Conservation (phyloP, 768 basidiomycete genomes). For the Rhodotorula graminis region DNA sequence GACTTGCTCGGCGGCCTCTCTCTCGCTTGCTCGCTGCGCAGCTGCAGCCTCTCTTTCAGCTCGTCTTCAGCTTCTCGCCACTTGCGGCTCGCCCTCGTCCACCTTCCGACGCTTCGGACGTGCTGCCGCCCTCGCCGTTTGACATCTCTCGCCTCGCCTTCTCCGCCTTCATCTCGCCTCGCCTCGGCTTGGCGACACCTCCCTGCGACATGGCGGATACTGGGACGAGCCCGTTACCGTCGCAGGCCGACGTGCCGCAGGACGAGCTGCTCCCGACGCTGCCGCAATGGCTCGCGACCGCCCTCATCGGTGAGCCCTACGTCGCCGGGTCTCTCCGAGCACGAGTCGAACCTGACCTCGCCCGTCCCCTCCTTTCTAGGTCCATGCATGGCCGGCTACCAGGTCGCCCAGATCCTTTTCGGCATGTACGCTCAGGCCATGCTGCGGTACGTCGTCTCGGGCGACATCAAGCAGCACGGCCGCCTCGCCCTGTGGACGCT, state of each 20-base stretch:
- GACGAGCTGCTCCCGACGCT: neutral
- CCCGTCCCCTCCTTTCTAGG: neutral
- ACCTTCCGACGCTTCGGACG: too few species aligned
- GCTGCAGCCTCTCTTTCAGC: too few species aligned
- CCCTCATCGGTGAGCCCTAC: neutral
- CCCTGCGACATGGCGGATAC: too few species aligned
- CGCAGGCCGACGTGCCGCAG: neutral
- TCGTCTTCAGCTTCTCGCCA: too few species aligned
- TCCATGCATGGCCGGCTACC: constrained; percentile 7
- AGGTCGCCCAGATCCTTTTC: constrained; percentile 1
- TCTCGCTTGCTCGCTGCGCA: too few species aligned
- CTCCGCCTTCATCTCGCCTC: too few species aligned
- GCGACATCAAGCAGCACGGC: neutral
- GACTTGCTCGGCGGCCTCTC: too few species aligned
- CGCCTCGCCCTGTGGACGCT: neutral
- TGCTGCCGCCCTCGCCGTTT: too few species aligned
- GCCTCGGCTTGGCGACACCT: too few species aligned
- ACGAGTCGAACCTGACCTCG: neutral
- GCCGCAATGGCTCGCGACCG: neutral
- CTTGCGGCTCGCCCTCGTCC: too few species aligned
- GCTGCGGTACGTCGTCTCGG: neutral
- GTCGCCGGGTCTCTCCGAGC: neutral
- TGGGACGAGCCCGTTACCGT: too few species aligned
- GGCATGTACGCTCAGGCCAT: neutral
- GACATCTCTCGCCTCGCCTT: too few species aligned